phyloP scores from a whole-genome alignment of 1,284 basidiomycete species.

The Pascua sp. region DNA sequence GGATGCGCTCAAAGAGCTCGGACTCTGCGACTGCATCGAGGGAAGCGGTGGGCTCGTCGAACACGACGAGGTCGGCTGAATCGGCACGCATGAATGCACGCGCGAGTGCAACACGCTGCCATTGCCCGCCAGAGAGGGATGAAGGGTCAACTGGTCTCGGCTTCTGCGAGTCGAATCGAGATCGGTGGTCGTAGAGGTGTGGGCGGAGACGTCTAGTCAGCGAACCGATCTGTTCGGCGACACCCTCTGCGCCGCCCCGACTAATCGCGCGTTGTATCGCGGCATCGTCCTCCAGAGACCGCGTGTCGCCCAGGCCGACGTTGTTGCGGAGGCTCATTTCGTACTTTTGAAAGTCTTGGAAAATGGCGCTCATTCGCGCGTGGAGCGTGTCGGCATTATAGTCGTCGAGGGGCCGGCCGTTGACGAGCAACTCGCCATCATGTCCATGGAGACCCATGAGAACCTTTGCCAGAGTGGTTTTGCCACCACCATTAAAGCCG shows the following conservation, averaged over 20 bases:
- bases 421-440: conserved; percentile 62
- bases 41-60: conserved; percentile 57
- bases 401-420: conserved; percentile 62
- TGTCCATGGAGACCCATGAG: conserved; percentile 66
- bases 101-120: conserved; percentile 78
- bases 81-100: conserved; percentile 68
- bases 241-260: conserved; percentile 60
- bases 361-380: conserved; percentile 51
- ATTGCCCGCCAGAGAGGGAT: conserved; percentile 53
- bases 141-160: no score
- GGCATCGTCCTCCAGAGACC: conserved; percentile 28
- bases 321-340: conserved; percentile 69
- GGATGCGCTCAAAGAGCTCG: conserved; percentile 59
- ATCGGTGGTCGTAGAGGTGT: no score
- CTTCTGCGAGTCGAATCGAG: no score
- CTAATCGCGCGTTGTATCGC: conserved; percentile 61
- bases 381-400: conserved; percentile 67
- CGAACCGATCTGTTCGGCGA: conserved; percentile 23
- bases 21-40: conserved; percentile 71
- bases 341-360: conserved; percentile 72
- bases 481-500: conserved; percentile 55
- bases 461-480: conserved; percentile 74
- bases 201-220: not conserved
- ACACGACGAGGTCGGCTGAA: conserved; percentile 57
- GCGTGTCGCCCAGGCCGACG: conserved; percentile 68